Evolutionary conservation across 805 yeast genomes (phyloP).

Genomic region (Metschnikowia drakensbergensis): DNA sequence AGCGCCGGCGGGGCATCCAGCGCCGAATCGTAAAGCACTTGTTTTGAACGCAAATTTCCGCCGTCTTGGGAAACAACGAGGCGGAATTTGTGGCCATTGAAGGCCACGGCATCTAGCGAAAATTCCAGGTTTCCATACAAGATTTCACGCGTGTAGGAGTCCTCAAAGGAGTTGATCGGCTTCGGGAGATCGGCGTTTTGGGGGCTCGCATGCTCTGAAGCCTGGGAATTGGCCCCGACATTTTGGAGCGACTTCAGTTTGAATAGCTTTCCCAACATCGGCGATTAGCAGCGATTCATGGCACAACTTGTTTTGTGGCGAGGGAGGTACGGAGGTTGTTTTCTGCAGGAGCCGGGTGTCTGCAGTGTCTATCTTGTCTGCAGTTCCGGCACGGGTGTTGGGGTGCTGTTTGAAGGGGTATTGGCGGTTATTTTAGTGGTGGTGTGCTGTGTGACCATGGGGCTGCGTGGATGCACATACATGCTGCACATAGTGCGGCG

Average conservation of each 20-base stretch:
- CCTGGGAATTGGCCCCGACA: conserved; percentile 5
- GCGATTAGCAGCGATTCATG: conserved; percentile 5
- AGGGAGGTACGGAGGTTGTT: background rate
- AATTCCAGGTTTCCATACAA: conserved; percentile 40
- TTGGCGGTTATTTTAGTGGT: background rate
- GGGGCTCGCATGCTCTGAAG: background rate
- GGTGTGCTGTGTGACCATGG: background rate
- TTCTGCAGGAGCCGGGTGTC: background rate
- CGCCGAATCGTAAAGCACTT: conserved; percentile 46
- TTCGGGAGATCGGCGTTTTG: conserved; percentile 2
- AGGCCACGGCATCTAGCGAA: conserved; percentile 14
- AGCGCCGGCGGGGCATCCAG: conserved; percentile 18
- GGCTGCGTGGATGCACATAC: background rate
- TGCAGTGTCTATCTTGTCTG: background rate
- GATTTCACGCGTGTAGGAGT: conserved; percentile 42
- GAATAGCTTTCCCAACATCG: conserved; percentile 37
- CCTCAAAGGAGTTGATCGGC: conserved; percentile 34
- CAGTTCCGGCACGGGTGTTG: background rate
- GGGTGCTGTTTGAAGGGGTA: background rate
- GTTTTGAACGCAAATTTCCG: conserved; percentile 43
- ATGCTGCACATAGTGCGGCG: background rate
- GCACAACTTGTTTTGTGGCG: background rate
- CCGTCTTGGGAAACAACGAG: conserved; percentile 51
- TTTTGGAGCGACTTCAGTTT: conserved; percentile 25
- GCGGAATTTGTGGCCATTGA: conserved; percentile 35